Evolutionary conservation across 2,329 filamentous ascomycete genomes (phyloP), one percentile per base, ranked within the genome.

Genomic region (Aspergillus sojae): DNA sequence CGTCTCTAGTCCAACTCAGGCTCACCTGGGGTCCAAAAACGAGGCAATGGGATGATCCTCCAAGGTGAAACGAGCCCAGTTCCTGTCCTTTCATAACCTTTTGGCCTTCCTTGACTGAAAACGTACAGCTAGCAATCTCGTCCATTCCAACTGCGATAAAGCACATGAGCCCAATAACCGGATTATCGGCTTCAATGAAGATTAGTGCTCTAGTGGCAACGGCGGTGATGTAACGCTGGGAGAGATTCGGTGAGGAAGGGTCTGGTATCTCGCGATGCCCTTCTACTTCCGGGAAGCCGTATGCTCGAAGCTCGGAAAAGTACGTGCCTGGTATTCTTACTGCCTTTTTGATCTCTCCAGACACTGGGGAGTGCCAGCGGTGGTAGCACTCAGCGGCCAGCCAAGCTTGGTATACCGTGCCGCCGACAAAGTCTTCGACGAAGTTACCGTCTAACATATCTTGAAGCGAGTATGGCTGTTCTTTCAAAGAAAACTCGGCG

Each of bases 11-110:
- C 26, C 26, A 28, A 28, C 26, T 28, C 26, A 28, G 5, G 26
- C 26, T 28, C 26, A 28, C 26, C 5, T 28, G 26, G 26, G 26
- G 23, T 39, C 46, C 43, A 76, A 91, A 91, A 6, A 92, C 70
- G 69, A 91, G 70, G 67, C 87, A 89, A 70, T 91, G 86, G 3
- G 85, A 86, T 14, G 84, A 87, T 0, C 90, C 90, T 23, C 89
- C 90, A 72, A 88, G 91, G 71, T 92, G 89, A 75, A 92, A 92
- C 88, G 90, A 91, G 54, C 89, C 89, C 36, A 86, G 80, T 79
- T 91, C 79, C 3, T 91, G 84, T 1, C 90, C 90, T 80, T 91
- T 91, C 61, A 80, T 81, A 23, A 92, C 73, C 53, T 83, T 81
- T 72, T 91, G 83, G 0, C 88, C 89, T 70, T 87, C 84, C 69